Evolutionary conservation across 192 early-diverging fungal species (phyloP).

Genomic region (Rhizophagus clarus): DNA sequence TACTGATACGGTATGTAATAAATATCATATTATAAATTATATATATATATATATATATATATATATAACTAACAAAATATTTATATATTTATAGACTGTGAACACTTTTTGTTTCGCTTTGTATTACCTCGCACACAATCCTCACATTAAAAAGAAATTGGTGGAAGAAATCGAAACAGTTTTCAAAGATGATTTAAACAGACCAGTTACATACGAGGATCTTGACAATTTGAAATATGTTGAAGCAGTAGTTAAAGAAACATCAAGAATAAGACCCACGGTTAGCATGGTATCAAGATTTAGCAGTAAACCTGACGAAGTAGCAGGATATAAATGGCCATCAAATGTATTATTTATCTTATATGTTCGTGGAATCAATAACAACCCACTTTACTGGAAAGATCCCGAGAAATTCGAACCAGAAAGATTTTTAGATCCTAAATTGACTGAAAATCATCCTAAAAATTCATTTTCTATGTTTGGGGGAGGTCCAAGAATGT

Average conservation of each 20-base stretch:
- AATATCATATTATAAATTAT: neutral
- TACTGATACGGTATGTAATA: constrained; percentile 9
- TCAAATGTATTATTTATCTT: neutral
- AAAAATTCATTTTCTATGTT: constrained; percentile 18
- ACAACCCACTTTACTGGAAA: constrained; percentile 14
- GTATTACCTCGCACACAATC: neutral
- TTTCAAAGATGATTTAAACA: neutral
- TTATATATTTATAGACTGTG: neutral
- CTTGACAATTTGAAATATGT: constrained; percentile 7
- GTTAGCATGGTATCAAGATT: constrained; percentile 13
- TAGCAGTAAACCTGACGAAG: neutral
- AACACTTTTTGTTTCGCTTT: constrained; percentile 8
- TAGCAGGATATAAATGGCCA: constrained; percentile 5
- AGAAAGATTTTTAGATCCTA: neutral
- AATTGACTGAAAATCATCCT: neutral
- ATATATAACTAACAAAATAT: too few relatives aligned
- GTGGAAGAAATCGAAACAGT: neutral
- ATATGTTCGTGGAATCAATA: constrained; percentile 16
- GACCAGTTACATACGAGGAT: neutral
- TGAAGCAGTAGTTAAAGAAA: constrained; percentile 14
- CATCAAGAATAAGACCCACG: constrained; percentile 10
- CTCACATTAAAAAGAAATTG: constrained; percentile 11
- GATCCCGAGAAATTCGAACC: constrained; percentile 1
- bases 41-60: neutral
- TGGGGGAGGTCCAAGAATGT: constrained; percentile 13